Base-by-base conservation (phyloP, 2,329 filamentous ascomycete genomes). In the Colletotrichum salicis region DNA sequence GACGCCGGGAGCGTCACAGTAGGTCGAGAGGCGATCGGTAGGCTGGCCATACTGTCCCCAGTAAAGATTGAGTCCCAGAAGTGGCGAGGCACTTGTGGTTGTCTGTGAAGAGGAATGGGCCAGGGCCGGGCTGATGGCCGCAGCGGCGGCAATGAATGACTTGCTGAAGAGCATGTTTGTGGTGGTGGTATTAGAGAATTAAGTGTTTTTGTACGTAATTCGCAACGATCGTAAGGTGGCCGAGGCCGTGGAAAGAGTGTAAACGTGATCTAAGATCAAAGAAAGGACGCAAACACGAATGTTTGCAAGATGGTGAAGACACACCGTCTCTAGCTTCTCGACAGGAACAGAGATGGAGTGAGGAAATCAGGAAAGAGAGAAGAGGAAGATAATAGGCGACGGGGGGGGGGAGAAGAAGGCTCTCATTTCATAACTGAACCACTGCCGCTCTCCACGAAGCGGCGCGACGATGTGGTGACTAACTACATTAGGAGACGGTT, bases 41-140 rank as follows among this genome's bases (percentile, higher is more conserved):
- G 66, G 19, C 22, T 62, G 61, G 5, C 78, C 77, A 22, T 74
- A 69, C 78, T 84, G 83, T 13, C 83, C 83, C 81, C 82, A 84
- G 76, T 84, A 84, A 33, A 81, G 81, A 74, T 83, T 83, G n/a
- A 84, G 76, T 15, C 77, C 78, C 45, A 80, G 80, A 59, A 75
- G 76, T 37, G 77, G 56, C 57, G 59, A 45, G 22, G 56, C 55
- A 51, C 48, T 22, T 75, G 59, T 59, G 54, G 12, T 27, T 55
- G 24, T 64, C 27, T 31, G 58, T 8, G 60, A 54, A 31, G 60
- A 54, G 22, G 29, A 51, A 55, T 63, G 52, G 31, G 73, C 73
- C 48, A 74, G 33, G 51, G 62, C 72, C 55, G 71, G 67, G 56
- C 75, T 67, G 19, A 75, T 75, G 67, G 69, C 68, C 35, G 75